These are phyloP conservation scores for Corniculantispora saksenae DNA, from an alignment of 2,329 filamentous ascomycete genomes.

Conservation along the genomic window DNA sequence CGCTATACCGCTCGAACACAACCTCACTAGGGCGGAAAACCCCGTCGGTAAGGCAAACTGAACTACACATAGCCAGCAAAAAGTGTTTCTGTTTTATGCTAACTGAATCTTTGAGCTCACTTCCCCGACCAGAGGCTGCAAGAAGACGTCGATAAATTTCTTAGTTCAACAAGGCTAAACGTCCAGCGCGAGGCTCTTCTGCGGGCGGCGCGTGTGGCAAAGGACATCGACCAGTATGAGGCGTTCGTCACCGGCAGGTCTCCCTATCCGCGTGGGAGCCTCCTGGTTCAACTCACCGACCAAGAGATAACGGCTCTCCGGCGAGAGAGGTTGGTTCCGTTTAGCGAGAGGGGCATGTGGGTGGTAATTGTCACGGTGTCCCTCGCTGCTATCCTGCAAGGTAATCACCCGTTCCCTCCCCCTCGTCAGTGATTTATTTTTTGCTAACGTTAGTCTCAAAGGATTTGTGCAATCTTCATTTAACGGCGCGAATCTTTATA, in stretches of 20 bases:
- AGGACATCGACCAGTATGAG: slow-evolving; percentile 42
- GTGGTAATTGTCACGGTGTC: slow-evolving; percentile 45
- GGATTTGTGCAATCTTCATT: slow-evolving; percentile 47
- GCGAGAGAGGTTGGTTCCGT: slow-evolving; percentile 39
- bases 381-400: slow-evolving; percentile 44
- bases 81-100: too few species aligned
- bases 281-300: slow-evolving; percentile 34
- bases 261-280: slow-evolving; percentile 23
- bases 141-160: slow-evolving; percentile 37
- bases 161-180: slow-evolving; percentile 29
- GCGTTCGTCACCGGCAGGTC: slow-evolving; percentile 34
- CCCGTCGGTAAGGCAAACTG: too few species aligned
- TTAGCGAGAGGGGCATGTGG: slow-evolving; percentile 41
- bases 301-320: slow-evolving; percentile 41
- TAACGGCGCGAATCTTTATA: slow-evolving; percentile 41
- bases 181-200: slow-evolving; percentile 35
- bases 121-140: slow-evolving; percentile 40
- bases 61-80: too few species aligned
- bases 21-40: too few species aligned
- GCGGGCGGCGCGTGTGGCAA: slow-evolving; percentile 43
- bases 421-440: background rate
- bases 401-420: slow-evolving; percentile 14
- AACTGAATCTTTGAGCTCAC: slow-evolving; percentile 31
- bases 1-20: too few species aligned
- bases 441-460: background rate